A percentile compares a stretch with the other conserved stretches of the same genome.
Conservation (phyloP, 73 alveolate genomes). For the Breviolum minutum region DNA sequence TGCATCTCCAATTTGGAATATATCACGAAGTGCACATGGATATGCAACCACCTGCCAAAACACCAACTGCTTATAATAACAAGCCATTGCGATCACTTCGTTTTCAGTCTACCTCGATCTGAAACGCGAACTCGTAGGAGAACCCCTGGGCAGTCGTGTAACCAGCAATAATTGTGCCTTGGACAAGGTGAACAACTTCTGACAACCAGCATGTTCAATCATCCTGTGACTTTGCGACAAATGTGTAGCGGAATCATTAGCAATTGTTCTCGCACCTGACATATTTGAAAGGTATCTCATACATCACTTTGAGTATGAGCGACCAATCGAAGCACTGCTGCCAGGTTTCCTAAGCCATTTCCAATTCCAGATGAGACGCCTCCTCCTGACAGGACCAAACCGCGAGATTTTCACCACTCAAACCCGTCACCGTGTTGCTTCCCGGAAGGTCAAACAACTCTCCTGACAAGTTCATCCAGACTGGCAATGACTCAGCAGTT, state of each 20-base stretch:
- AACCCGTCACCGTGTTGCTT: not conserved
- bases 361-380: constrained; percentile 76
- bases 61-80: not conserved
- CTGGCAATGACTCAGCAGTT: constrained; percentile 54
- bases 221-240: not conserved
- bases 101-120: constrained; percentile 22
- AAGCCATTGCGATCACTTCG: not conserved
- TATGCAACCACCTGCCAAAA: not conserved
- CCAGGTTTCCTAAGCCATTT: constrained; percentile 40
- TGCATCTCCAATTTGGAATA: too few species aligned
- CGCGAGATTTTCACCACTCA: not conserved
- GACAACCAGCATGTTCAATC: not conserved
- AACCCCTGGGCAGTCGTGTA: constrained; percentile 77
- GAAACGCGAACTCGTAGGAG: constrained; percentile 72
- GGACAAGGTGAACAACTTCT: not conserved
- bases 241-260: not conserved
- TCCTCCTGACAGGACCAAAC: constrained; percentile 31
- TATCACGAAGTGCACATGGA: too few species aligned
- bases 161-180: constrained; percentile 81
- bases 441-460: not conserved
- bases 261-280: not conserved
- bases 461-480: constrained; percentile 91
- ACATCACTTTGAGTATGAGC: not conserved
- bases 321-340: not conserved
- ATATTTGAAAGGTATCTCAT: too few species aligned